Base-by-base conservation (phyloP, 2,329 filamentous ascomycete species). In the Chrysoporthe deuterocubensis region DNA sequence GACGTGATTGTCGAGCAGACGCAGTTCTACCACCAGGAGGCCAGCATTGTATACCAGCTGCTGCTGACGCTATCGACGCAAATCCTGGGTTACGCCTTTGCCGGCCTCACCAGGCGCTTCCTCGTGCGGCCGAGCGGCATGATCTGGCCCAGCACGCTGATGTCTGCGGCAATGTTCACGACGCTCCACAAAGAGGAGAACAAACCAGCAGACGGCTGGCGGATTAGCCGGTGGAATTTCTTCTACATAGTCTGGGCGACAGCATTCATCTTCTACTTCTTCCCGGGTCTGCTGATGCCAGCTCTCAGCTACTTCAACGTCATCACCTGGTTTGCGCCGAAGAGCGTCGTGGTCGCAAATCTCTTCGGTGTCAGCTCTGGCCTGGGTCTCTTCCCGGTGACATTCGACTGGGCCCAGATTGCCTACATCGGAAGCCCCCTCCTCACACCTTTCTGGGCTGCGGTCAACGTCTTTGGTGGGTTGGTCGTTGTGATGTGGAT, bases 1-100 rank as follows among this genome's bases (percentile, higher is more conserved):
- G 92, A 96, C 80, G 91, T 96, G 68, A 96, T 97, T 72, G 92
- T 96, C 64, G 93, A 96, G 77, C 93, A 96, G 81, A 93, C 92
- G 37, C 89, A 92, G 70, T 97, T 96, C 78, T 97, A 97, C 79
- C 89, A 93, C 65, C 93, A 96, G 77, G 87, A 94, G 58, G 89
- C 91, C 9, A 86, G 88, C 44, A 89, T 96, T 57, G 76, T 86
- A 11, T 96, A 97, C 75, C 92, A 96, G 78, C 81, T 97, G 8
- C 84, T 96, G 21, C 87, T 97, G 54, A 96, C 92, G 0, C 84
- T 97, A 18, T 96, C 93, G 2, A 96, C 93, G 0, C 93, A 97
- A 76, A 92, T 96, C 40, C 81, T 96, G 44, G 93, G 93, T 16
- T 96, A 96, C 77, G 90, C 93, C 3, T 93, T 97, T 76, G 93